These are phyloP conservation scores for Septoria petroselini DNA, from an alignment of 2,329 filamentous ascomycete species.

Conservation along the genomic window DNA sequence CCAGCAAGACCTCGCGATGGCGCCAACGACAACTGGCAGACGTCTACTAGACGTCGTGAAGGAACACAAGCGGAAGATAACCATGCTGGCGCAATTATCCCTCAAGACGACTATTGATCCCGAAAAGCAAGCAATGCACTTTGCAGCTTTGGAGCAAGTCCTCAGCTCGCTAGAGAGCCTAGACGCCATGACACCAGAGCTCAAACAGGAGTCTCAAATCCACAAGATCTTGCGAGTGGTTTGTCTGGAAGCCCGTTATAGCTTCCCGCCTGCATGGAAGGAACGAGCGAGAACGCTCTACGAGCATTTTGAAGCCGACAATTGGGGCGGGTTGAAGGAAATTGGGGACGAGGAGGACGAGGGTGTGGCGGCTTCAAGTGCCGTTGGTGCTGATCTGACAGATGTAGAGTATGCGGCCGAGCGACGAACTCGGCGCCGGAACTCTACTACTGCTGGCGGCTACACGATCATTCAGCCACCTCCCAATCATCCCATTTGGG, in stretches of 20 bases:
- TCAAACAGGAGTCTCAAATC: slow-evolving; percentile 21
- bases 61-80: slow-evolving; percentile 1
- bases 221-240: slow-evolving; percentile 21
- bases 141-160: slow-evolving; percentile 21
- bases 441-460: slow-evolving; percentile 2
- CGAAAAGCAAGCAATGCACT: slow-evolving; percentile 3
- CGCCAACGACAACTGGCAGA: not conserved
- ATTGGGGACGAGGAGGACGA: not conserved
- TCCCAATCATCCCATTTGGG: slow-evolving; percentile 27
- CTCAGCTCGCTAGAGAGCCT: slow-evolving; percentile 24
- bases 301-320: slow-evolving; percentile 23
- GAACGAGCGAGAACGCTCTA: slow-evolving; percentile 20
- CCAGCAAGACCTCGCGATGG: not conserved
- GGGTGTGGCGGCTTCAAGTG: not conserved
- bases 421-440: slow-evolving; percentile 5
- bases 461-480: slow-evolving; percentile 17
- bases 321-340: slow-evolving; percentile 24
- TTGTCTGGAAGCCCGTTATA: slow-evolving; percentile 13
- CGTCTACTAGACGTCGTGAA: not conserved
- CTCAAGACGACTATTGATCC: slow-evolving; percentile 2
- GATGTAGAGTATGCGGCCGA: not conserved
- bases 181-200: slow-evolving; percentile 20
- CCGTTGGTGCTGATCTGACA: not conserved
- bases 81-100: slow-evolving; percentile 12
- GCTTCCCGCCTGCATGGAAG: slow-evolving; percentile 18